A percentile compares a stretch with the other conserved stretches of the same genome.
Conservation (phyloP, 768 basidiomycete species). For the Russula abietina region DNA sequence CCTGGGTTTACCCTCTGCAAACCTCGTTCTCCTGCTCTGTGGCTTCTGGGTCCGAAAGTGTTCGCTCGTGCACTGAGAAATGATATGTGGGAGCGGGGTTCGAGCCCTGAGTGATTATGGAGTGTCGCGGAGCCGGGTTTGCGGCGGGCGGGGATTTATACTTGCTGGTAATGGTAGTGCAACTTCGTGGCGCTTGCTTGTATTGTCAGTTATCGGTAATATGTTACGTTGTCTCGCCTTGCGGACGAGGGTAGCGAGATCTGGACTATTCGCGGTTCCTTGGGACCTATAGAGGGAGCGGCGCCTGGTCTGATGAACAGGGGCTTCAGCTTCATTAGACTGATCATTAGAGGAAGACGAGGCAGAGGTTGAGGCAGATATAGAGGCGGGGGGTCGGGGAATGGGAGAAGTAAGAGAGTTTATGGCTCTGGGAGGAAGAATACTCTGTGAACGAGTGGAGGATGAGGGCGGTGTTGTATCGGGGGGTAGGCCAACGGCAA, state of each 20-base stretch:
- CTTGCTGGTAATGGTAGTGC: constrained; percentile 42
- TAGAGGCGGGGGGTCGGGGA: constrained; percentile 28
- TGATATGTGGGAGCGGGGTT: too few species aligned
- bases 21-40: too few species aligned
- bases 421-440: constrained; percentile 39
- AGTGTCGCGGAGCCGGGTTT: constrained; percentile 24
- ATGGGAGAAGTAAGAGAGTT: constrained; percentile 31
- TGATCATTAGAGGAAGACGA: constrained; percentile 54
- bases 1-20: too few species aligned
- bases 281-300: constrained; percentile 83
- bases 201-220: constrained; percentile 33
- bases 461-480: constrained; percentile 22
- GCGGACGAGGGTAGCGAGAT: constrained; percentile 78
- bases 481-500: too few species aligned
- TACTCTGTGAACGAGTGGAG: constrained; percentile 31
- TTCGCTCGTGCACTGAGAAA: too few species aligned
- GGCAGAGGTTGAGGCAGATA: constrained; percentile 36
- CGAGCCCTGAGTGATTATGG: too few species aligned
- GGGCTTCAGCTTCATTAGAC: constrained; percentile 59
- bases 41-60: too few species aligned
- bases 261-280: constrained; percentile 88
- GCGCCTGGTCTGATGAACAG: constrained; percentile 65
- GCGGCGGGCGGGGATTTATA: constrained; percentile 2
- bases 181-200: constrained; percentile 35
- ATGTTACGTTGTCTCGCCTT: constrained; percentile 69